Conservation (phyloP, 306 rosid genomes). For the Quercus variabilis region DNA sequence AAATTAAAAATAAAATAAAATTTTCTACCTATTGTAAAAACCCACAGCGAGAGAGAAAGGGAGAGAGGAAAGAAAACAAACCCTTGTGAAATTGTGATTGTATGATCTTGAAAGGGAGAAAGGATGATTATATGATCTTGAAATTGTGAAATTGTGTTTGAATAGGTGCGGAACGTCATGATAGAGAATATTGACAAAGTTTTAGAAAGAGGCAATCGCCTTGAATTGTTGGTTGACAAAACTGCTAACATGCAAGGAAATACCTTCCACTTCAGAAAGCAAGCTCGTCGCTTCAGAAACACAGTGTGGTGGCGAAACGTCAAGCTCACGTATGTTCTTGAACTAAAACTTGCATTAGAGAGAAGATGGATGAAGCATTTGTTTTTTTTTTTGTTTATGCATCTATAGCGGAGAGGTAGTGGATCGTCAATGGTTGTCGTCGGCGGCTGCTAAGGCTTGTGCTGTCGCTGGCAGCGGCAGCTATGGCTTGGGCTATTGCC, state of each 20-base stretch:
- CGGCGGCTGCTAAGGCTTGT: too few species aligned
- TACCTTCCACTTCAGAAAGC: slow-evolving; percentile 88
- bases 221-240: slow-evolving; percentile 96
- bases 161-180: slow-evolving; percentile 89
- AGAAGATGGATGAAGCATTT: not conserved
- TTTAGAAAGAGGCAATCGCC: slow-evolving; percentile 88
- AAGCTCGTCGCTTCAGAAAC: slow-evolving; percentile 93
- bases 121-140: not conserved
- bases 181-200: slow-evolving; percentile 97
- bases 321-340: slow-evolving; percentile 75
- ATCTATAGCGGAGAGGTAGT: too few species aligned
- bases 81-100: too few species aligned
- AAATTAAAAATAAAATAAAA: too few species aligned
- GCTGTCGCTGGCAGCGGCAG: too few species aligned
- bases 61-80: too few species aligned
- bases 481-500: too few species aligned
- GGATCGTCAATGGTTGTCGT: too few species aligned
- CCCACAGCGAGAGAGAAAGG: too few species aligned
- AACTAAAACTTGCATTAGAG: not conserved
- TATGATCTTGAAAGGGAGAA: too few species aligned
- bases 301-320: slow-evolving; percentile 98
- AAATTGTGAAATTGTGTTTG: not conserved
- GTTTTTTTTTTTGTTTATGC: not conserved
- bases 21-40: too few species aligned
- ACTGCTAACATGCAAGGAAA: slow-evolving; percentile 93